Base-by-base conservation (phyloP, 768 basidiomycete genomes). In the Clitopilus passeckerianus region DNA sequence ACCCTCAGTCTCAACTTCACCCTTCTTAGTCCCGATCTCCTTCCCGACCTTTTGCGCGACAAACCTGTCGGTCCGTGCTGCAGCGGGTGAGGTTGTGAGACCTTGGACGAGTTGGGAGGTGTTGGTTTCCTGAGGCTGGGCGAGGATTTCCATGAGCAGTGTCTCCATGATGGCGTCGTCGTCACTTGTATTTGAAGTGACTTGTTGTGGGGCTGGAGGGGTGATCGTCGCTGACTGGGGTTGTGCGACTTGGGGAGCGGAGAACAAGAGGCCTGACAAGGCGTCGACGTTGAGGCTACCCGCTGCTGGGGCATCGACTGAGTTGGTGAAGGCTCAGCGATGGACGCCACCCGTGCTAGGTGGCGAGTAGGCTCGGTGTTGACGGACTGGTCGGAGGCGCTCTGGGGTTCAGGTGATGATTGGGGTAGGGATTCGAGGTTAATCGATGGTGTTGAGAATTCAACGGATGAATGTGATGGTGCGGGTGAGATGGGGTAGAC, bases 291-390 rank as follows among this genome's bases (percentile, higher is more conserved):
- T 70, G 77, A 78, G 75, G 76, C 87, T 89, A 90, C 91, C 92
- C 91, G 92, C 92, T 94, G 92, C 92, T 87, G 90, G 92, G 92
- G 80, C 87, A 85, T 80, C 80, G 81, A 75, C 67, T 74, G 74
- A 76, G 74, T 75, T 37, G 35, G 54, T 37, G 54, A 33, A 34
- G 54, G n/a, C 35, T 55, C 54, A 37, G 71, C 76, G 79, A 81
- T 82, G 85, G 82, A 86, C 92, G 84, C 92, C 92, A 94, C 89
- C 92, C 92, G 92, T 94, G 92, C 92, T 89, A 90, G 88, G 87
- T 94, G 92, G 92, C 92, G 86, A 94, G 92, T 90, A 86, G 89
- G 75, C 71, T 87, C 80, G 71, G 72, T 59, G 63, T 44, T 55
- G 66, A 63, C 59, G 62, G 64, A 70, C 71, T 65, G 63, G 70